Evolutionary conservation across 805 yeast genomes (phyloP).

Genomic region (Kazachstania viticola): DNA sequence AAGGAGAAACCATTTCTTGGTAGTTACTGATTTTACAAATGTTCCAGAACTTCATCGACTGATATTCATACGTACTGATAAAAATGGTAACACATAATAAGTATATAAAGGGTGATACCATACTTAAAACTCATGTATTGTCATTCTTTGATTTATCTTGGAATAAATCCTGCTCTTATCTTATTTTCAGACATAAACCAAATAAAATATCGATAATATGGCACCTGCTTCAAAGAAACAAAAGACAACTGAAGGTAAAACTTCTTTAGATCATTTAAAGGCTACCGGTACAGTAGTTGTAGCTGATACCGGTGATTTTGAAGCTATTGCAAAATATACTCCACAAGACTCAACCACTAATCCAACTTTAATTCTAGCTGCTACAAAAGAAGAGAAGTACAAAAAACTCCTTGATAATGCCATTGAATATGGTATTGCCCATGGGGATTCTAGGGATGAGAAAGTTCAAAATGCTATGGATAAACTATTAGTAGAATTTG

Average conservation of each 20-base stretch:
- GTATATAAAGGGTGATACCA: too few species aligned
- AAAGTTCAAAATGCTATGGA: conserved; percentile 77
- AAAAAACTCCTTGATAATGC: conserved; percentile 82
- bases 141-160: too few species aligned
- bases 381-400: conserved; percentile 79
- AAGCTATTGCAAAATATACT: conserved; percentile 88
- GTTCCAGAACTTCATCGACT: too few species aligned
- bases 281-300: conserved; percentile 92
- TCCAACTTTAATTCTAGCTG: conserved; percentile 94
- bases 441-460: conserved; percentile 38
- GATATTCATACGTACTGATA: too few species aligned
- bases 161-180: too few species aligned
- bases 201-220: too few species aligned
- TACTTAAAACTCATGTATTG: too few species aligned
- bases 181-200: too few species aligned
- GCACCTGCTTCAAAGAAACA: conserved; percentile 19
- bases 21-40: too few species aligned
- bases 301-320: conserved; percentile 97
- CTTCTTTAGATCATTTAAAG: conserved; percentile 83
- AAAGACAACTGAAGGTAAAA: conserved; percentile 22
- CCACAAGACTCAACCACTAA: conserved; percentile 99
- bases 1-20: too few species aligned
- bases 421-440: conserved; percentile 63
- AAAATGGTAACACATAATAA: too few species aligned
- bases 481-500: conserved; percentile 86